Conservation (phyloP, 768 basidiomycete genomes). For the Leccinum fibrillosum region DNA sequence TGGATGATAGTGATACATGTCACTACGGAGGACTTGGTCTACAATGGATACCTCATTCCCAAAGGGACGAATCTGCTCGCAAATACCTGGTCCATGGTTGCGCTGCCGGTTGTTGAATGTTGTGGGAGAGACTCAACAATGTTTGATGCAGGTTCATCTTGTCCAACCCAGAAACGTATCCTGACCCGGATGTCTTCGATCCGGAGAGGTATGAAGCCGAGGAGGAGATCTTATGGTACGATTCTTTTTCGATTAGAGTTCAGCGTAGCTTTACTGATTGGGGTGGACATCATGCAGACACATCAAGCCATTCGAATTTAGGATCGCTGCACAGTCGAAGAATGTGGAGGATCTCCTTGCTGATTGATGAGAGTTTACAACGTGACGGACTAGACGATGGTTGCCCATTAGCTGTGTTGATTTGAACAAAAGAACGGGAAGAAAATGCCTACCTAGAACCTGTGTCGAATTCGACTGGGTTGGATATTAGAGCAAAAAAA, state of each 20-base stretch:
- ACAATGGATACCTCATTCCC: slow-evolving; percentile 20
- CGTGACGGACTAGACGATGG: background rate
- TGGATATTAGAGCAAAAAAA: too few relatives aligned
- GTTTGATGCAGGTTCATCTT: slow-evolving; percentile 7
- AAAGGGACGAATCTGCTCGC: slow-evolving; percentile 9
- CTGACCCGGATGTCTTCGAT: slow-evolving; percentile 7
- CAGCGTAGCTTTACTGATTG: background rate
- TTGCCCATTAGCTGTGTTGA: too few relatives aligned
- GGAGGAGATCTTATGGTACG: background rate
- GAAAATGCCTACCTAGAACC: too few relatives aligned
- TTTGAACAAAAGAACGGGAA: too few relatives aligned
- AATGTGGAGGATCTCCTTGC: background rate
- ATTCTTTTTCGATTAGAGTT: background rate
- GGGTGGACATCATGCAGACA: background rate
- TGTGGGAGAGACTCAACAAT: background rate
- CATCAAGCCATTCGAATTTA: background rate
- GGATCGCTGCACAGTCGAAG: background rate
- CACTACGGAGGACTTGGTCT: slow-evolving; percentile 13
- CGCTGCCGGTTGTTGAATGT: background rate
- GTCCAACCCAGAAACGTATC: slow-evolving; percentile 1
- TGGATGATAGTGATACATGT: background rate
- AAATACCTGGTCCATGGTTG: slow-evolving; percentile 10
- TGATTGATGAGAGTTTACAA: background rate
- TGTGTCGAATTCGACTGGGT: too few relatives aligned
- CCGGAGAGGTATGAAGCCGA: slow-evolving; percentile 5